Base-by-base conservation (phyloP, 2,329 filamentous ascomycete species). In the Fusarium tjaetaba region DNA sequence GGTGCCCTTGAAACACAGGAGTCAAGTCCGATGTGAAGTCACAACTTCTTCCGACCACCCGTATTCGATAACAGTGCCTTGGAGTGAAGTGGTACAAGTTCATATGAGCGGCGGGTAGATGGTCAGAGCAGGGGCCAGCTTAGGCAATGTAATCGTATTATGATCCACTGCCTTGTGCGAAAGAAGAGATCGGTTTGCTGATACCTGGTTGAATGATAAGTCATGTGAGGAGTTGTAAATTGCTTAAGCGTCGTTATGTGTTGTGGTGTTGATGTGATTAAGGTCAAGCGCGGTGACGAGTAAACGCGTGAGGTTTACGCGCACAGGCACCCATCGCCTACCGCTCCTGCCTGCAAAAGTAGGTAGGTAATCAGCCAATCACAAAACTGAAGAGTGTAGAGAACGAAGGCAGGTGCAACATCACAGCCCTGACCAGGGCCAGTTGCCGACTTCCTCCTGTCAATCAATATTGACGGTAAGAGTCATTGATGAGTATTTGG, bases 221-320 rank as follows among this genome's bases (percentile, higher is more conserved):
- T 15, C 34, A 53, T 58, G 45, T 24, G 41, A 30, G 28, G 16
- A n/a, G 38, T 30, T 22, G 15, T 16, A 43, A 24, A 16, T 16
- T 10, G 18, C 8, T 22, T 26, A 24, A 42, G 45, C 26, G 38
- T 39, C 45, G 49, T 42, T 28, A 42, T 42, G 24, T 32, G n/a
- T n/a, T 49, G 24, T 48, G n/a, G 20, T 15, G n/a, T 39, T 34
- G 51, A 39, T 45, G 30, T 26, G 22, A 7, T 39, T 42, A 38
- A 51, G 32, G 36, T n/a, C 18, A 65, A 56, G 32, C 49, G 18
- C 38, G 36, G 36, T 69, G 51, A 49, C 32, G 46, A n/a, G 30
- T 36, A 53, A 65, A 72, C 76, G 66, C 72, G 72, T 72, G 70
- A 75, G 71, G 59, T 73, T 52, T 34, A 34, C 61, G 65, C 70